These are phyloP conservation scores for Ceratocystis cubensis DNA, from an alignment of 2,329 filamentous ascomycete genomes.

Conservation along the genomic window DNA sequence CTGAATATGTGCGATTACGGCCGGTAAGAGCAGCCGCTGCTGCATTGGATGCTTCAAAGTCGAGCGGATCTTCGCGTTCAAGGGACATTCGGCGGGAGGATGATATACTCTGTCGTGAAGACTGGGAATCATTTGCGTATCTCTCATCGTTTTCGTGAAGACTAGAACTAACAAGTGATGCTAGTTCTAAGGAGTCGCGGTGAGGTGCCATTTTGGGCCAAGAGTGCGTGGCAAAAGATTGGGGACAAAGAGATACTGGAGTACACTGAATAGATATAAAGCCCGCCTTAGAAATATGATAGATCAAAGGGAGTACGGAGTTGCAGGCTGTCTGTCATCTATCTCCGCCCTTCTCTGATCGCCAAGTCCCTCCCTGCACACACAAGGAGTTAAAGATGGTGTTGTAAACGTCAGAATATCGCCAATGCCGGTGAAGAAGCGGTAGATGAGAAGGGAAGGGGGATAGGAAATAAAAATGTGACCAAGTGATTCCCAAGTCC, in stretches of 20 bases:
- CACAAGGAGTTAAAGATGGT: background rate
- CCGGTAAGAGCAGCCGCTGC: constrained; percentile 33
- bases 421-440: background rate
- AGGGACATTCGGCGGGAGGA: constrained; percentile 88
- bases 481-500: background rate
- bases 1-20: constrained; percentile 62
- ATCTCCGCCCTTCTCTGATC: background rate
- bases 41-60: constrained; percentile 41
- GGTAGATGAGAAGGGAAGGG: background rate
- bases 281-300: background rate
- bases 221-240: constrained; percentile 23
- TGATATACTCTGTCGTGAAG: constrained; percentile 72
- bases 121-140: constrained; percentile 38
- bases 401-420: background rate
- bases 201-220: constrained; percentile 28
- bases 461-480: background rate
- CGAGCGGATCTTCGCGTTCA: constrained; percentile 71
- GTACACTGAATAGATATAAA: background rate
- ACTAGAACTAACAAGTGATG: constrained; percentile 80
- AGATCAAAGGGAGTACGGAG: background rate
- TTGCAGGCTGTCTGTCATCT: background rate
- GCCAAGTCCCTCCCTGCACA: too few species aligned
- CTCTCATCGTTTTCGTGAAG: constrained; percentile 29
- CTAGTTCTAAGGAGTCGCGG: constrained; percentile 92
- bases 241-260: background rate